Percentiles rank a stretch among this genome's conserved stretches.
phyloP scores from a whole-genome alignment of 495 filamentous ascomycete species.

The Sordaria brevicollis region DNA sequence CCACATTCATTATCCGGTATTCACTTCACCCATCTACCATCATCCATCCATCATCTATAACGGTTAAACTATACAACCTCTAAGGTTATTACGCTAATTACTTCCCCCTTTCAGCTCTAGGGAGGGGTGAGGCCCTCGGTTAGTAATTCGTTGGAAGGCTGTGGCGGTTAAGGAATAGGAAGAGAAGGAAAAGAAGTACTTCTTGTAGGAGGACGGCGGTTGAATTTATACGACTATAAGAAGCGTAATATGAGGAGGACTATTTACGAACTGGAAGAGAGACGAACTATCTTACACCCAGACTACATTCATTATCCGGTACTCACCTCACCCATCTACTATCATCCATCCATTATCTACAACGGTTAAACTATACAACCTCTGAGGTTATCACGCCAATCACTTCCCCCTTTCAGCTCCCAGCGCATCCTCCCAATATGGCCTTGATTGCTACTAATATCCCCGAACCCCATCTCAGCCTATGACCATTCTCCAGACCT shows the following conservation, averaged over 20 bases:
- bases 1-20: background rate
- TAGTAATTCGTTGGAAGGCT: no score
- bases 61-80: background rate
- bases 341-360: background rate
- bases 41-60: background rate
- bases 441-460: background rate
- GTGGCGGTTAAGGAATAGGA: no score
- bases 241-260: background rate
- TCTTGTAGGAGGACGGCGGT: background rate
- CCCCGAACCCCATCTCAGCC: background rate
- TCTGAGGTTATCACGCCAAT: background rate
- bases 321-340: background rate
- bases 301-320: background rate
- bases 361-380: background rate
- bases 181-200: no score
- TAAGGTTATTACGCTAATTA: background rate
- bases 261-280: background rate
- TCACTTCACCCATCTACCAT: background rate
- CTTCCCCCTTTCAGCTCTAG: background rate
- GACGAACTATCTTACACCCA: background rate
- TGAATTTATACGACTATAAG: background rate
- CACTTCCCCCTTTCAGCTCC: background rate
- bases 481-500: background rate
- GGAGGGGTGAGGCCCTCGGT: no score
- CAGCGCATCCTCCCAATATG: background rate